phyloP scores from a whole-genome alignment of 169 alveolate species.

The Eimeria acervulina region DNA sequence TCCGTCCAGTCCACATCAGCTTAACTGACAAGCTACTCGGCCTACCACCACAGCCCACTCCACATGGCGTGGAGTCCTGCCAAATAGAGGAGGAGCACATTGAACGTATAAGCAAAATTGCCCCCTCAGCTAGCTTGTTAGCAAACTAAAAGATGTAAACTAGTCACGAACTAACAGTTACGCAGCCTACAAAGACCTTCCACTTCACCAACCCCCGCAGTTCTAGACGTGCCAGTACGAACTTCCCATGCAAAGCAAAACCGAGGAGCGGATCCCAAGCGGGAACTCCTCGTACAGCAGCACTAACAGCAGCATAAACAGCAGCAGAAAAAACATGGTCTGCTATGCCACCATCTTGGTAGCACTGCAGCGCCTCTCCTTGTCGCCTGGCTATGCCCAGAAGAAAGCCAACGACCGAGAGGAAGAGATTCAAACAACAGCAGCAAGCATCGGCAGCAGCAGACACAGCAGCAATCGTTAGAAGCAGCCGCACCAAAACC shows the following conservation, averaged over 20 bases:
- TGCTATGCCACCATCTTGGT: conserved; percentile 56
- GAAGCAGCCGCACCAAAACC: conserved; percentile 32
- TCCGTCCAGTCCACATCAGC: no score
- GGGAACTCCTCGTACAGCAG: conserved; percentile 14
- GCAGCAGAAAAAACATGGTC: conserved; percentile 49
- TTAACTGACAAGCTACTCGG: no score
- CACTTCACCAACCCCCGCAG: not conserved
- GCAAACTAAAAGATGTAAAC: not conserved
- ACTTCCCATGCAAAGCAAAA: conserved; percentile 14
- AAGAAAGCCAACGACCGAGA: not conserved
- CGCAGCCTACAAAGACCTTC: not conserved
- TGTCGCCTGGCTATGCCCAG: conserved; percentile 17
- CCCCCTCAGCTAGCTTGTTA: not conserved
- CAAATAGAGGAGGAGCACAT: not conserved
- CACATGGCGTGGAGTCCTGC: no score
- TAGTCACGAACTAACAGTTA: not conserved
- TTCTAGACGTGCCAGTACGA: conserved; percentile 24
- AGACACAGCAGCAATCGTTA: conserved; percentile 70
- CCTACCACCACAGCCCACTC: no score
- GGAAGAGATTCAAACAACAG: conserved; percentile 23
- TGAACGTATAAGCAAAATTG: not conserved
- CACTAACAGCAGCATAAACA: conserved; percentile 71
- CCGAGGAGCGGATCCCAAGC: conserved; percentile 27
- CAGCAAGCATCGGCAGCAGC: conserved; percentile 73
- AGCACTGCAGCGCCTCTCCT: conserved; percentile 42